A percentile compares a stretch with the other conserved stretches of the same genome.
Evolutionary conservation across 106 monocot genomes (phyloP).

Genomic region (Agapanthus africanus): DNA sequence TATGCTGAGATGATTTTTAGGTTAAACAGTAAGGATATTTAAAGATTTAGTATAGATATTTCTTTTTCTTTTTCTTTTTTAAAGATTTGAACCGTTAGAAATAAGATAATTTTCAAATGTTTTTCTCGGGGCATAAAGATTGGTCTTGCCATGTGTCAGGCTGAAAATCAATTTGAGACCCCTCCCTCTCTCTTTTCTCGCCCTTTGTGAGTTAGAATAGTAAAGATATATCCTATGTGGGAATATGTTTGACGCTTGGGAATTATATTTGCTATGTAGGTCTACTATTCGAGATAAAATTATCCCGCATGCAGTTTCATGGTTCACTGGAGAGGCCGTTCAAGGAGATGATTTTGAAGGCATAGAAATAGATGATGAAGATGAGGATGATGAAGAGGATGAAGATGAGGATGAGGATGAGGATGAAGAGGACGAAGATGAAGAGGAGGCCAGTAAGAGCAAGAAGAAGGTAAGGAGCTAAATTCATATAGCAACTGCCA

Average conservation of each 20-base stretch:
- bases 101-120: too few relatives aligned
- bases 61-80: too few relatives aligned
- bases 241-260: not conserved
- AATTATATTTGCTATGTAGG: slow-evolving; percentile 20
- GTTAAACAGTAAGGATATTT: too few relatives aligned
- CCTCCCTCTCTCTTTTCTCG: too few relatives aligned
- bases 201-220: too few relatives aligned
- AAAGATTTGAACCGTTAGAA: too few relatives aligned
- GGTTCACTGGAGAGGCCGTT: slow-evolving; percentile 87
- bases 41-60: too few relatives aligned
- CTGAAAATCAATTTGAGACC: too few relatives aligned
- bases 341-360: slow-evolving; percentile 47
- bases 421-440: slow-evolving; percentile 31
- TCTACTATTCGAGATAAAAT: slow-evolving; percentile 85
- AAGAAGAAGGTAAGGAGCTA: slow-evolving; percentile 28
- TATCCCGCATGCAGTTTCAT: slow-evolving; percentile 89
- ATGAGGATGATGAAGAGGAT: slow-evolving; percentile 30
- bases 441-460: slow-evolving; percentile 13
- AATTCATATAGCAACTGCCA: not conserved
- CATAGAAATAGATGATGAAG: slow-evolving; percentile 33
- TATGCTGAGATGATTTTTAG: too few relatives aligned
- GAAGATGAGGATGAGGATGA: slow-evolving; percentile 41
- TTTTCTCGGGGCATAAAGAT: too few relatives aligned
- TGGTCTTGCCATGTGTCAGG: too few relatives aligned
- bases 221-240: not conserved